Conservation (phyloP, 148 eudicot genomes). For the Cornus florida region DNA sequence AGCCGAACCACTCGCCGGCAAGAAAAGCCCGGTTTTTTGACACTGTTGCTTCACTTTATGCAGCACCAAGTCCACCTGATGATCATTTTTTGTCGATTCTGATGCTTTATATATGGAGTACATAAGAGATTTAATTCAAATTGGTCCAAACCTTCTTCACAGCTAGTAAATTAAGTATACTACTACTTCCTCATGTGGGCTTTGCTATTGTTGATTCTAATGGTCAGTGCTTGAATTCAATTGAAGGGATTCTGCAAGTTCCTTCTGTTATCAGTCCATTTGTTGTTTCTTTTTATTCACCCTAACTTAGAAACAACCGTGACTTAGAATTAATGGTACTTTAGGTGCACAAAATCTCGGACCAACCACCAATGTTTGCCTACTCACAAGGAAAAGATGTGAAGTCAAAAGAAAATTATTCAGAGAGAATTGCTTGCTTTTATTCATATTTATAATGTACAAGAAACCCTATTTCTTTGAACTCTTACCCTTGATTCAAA, state of each 20-base stretch:
- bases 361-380: too few species aligned
- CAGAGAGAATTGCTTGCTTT: too few species aligned
- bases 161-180: constrained; percentile 18
- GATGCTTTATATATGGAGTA: constrained; percentile 21
- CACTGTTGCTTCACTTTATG: background rate
- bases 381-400: too few species aligned
- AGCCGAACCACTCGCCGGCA: constrained; percentile 14
- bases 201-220: constrained; percentile 33
- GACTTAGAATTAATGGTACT: constrained; percentile 21
- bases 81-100: background rate
- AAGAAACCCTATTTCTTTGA: too few species aligned
- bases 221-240: constrained; percentile 8
- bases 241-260: background rate
- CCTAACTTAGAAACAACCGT: constrained; percentile 7
- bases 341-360: too few species aligned
- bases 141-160: constrained; percentile 60
- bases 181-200: background rate
- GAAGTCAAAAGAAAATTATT: too few species aligned
- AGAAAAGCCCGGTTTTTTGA: constrained; percentile 35
- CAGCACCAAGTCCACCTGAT: background rate
- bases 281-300: background rate
- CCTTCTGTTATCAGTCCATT: constrained; percentile 2
- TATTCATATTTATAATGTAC: too few species aligned
- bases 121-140: constrained; percentile 40
- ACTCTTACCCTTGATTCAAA: too few species aligned